These are phyloP conservation scores for Mallotus japonicus DNA, from an alignment of 441 rosid species.

Conservation along the genomic window DNA sequence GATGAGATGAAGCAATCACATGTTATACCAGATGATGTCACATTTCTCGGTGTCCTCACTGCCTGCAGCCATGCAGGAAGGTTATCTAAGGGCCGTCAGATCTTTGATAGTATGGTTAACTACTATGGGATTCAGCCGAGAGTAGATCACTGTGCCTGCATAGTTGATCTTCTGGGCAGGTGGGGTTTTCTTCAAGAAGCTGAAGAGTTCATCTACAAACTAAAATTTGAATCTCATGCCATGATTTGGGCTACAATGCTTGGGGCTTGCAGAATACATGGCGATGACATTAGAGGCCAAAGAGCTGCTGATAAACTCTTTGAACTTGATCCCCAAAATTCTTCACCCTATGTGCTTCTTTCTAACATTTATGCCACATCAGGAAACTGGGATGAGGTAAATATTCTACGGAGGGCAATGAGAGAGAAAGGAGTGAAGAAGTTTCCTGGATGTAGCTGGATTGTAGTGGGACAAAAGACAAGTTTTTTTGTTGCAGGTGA, in stretches of 20 bases:
- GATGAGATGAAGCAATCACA: conserved; percentile 54
- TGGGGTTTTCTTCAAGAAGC: conserved; percentile 89
- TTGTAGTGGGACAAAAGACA: conserved; percentile 54
- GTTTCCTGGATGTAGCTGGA: conserved; percentile 86
- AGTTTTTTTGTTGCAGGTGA: conserved; percentile 72
- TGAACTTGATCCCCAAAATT: conserved; percentile 67
- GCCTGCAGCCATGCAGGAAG: conserved; percentile 95
- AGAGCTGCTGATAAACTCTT: conserved; percentile 73
- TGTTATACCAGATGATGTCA: conserved; percentile 70
- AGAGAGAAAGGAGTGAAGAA: conserved; percentile 73
- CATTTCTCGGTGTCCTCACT: conserved; percentile 88
- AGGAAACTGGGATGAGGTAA: conserved; percentile 76
- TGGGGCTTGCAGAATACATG: conserved; percentile 82
- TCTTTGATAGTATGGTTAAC: conserved; percentile 62
- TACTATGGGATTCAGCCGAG: conserved; percentile 58
- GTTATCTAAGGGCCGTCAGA: conserved; percentile 60
- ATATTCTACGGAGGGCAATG: conserved; percentile 69
- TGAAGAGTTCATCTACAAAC: conserved; percentile 53
- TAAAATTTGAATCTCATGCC: conserved; percentile 59
- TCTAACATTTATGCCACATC: conserved; percentile 83
- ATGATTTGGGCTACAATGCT: conserved; percentile 87
- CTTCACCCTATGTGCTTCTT: conserved; percentile 77
- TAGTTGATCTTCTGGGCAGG: conserved; percentile 91
- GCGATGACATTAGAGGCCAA: conserved; percentile 75
- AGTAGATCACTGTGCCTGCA: conserved; percentile 79